Conservation (phyloP, 2,329 filamentous ascomycete genomes). For the Venturia nashicola region DNA sequence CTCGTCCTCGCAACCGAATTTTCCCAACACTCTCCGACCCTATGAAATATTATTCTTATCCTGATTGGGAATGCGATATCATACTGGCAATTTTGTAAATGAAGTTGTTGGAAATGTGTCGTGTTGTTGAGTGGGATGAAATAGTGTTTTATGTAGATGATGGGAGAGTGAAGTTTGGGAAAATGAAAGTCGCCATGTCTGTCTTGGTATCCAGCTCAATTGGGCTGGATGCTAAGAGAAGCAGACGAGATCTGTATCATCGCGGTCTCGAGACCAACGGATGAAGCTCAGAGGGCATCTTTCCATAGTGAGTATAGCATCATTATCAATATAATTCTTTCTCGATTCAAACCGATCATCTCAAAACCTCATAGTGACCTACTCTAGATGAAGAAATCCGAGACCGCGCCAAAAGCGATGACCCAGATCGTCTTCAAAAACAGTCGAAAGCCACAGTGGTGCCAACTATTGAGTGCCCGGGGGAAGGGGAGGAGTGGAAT, state of each 20-base stretch:
- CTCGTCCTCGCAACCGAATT: not conserved
- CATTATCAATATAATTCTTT: not conserved
- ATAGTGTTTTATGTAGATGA: not conserved
- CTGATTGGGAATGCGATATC: not conserved
- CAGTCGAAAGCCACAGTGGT: not conserved
- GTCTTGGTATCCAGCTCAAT: not conserved
- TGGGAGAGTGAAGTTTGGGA: not conserved
- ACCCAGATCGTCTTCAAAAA: not conserved
- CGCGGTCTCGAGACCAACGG: not conserved
- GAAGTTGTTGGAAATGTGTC: not conserved
- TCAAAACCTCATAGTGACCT: not conserved
- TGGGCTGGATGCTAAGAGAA: not conserved
- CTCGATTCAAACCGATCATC: not conserved
- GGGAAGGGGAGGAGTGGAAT: not conserved
- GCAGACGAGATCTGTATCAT: not conserved
- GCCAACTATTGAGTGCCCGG: not conserved
- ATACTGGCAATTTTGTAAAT: not conserved
- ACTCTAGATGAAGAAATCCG: not conserved
- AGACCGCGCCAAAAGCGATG: not conserved
- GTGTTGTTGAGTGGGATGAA: not conserved
- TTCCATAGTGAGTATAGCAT: not conserved
- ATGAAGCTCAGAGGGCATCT: not conserved
- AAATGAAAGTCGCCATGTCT: not conserved
- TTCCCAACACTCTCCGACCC: not conserved
- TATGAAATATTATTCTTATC: not conserved